Percentiles rank a stretch among this genome's conserved stretches.
Conservation (phyloP, 2,329 filamentous ascomycete genomes). For the Amauroascus verrucosus region DNA sequence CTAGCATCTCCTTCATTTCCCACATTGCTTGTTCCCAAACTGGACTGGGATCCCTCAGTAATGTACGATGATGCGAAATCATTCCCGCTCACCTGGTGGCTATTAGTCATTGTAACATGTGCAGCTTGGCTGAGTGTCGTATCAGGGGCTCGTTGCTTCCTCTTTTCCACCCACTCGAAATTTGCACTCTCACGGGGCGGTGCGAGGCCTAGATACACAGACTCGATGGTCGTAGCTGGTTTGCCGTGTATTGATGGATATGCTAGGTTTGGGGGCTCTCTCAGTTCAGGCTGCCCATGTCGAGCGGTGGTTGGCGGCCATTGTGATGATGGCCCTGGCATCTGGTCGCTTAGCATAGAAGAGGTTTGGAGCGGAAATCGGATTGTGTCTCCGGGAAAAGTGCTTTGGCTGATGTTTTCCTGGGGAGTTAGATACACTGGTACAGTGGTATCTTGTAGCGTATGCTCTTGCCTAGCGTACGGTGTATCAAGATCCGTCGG, state of each 20-base stretch:
- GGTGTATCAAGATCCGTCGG: too few relatives aligned
- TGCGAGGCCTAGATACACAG: conserved; percentile 2
- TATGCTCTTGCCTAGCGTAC: background rate
- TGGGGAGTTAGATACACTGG: background rate
- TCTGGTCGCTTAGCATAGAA: conserved; percentile 1
- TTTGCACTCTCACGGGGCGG: conserved; percentile 4
- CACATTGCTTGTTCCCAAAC: background rate
- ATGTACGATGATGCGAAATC: background rate
- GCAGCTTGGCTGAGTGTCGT: background rate
- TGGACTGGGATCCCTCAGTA: background rate
- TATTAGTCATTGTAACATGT: too few relatives aligned
- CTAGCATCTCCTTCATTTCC: background rate
- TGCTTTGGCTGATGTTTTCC: background rate
- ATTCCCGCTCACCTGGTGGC: background rate
- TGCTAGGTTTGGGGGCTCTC: background rate
- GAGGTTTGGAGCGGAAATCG: conserved; percentile 1
- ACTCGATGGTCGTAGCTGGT: background rate
- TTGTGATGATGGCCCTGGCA: background rate
- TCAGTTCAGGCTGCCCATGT: background rate
- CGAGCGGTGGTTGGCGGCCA: background rate
- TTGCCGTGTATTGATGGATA: background rate
- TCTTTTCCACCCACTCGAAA: background rate
- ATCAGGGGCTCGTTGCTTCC: background rate
- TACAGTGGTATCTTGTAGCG: background rate
- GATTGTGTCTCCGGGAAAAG: background rate